Conservation (phyloP, 805 yeast genomes). For the Yarrowia osloensis region DNA sequence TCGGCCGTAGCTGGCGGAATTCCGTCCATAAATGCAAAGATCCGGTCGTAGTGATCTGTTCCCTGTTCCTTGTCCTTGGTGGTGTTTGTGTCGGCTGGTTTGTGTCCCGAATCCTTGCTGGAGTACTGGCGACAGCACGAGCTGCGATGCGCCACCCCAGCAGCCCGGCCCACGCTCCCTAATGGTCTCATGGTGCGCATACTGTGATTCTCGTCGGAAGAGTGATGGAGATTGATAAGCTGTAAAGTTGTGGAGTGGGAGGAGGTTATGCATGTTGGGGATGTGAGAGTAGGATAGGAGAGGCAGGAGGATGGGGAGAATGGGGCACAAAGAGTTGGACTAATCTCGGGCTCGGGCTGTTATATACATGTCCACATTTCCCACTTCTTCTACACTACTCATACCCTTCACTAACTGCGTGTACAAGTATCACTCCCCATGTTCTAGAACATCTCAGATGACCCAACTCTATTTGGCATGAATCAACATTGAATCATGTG, state of each 20-base stretch:
- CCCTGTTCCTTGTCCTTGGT: background rate
- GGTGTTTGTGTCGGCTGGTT: background rate
- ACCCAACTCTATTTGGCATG: background rate
- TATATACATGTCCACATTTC: too few species aligned
- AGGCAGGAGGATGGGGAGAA: too few species aligned
- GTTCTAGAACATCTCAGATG: slow-evolving; percentile 16
- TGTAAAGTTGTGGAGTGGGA: background rate
- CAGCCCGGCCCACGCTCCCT: background rate
- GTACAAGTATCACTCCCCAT: too few species aligned
- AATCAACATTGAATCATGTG: background rate
- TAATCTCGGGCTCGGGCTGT: too few species aligned
- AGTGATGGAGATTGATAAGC: background rate
- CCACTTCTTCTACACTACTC: too few species aligned
- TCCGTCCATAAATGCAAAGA: slow-evolving; percentile 22
- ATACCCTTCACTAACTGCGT: too few species aligned
- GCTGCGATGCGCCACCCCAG: background rate
- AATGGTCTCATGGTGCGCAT: slow-evolving; percentile 11
- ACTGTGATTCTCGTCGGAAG: background rate
- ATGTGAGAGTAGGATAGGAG: too few species aligned
- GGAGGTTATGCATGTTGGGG: background rate
- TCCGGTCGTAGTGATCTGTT: slow-evolving; percentile 10
- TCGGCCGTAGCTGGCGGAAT: slow-evolving; percentile 12
- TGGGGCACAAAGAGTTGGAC: too few species aligned
- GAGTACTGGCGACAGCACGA: background rate
- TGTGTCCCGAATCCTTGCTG: background rate